Conservation (phyloP, 2,329 filamentous ascomycete species). For the Botrytis squamosa region DNA sequence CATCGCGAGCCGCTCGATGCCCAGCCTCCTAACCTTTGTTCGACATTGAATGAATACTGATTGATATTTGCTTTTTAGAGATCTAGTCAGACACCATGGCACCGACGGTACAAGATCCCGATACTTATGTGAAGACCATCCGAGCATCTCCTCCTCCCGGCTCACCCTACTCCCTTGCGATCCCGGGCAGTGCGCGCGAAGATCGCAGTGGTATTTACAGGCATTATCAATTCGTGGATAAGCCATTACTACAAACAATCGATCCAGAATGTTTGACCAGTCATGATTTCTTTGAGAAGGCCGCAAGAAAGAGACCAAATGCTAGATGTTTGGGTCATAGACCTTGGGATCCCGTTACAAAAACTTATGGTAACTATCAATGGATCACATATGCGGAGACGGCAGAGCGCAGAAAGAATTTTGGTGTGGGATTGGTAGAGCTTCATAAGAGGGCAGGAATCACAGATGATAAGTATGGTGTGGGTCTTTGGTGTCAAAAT, state of each 20-base stretch:
- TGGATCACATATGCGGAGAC: conserved; percentile 84
- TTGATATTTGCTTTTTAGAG: not conserved
- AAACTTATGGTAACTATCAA: conserved; percentile 71
- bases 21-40: not conserved
- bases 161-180: conserved; percentile 69
- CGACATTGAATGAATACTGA: not conserved
- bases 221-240: conserved; percentile 74
- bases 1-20: not conserved
- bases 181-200: conserved; percentile 72
- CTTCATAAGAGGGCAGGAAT: conserved; percentile 73
- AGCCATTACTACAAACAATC: conserved; percentile 66
- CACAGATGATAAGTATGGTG: conserved; percentile 63
- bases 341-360: conserved; percentile 71
- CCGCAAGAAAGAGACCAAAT: conserved; percentile 61
- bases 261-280: conserved; percentile 70
- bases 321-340: conserved; percentile 76
- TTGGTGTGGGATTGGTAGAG: conserved; percentile 82
- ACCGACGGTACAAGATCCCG: conserved; percentile 30
- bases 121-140: conserved; percentile 31
- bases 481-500: conserved; percentile 86
- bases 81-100: conserved; percentile 29
- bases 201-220: conserved; percentile 77
- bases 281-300: conserved; percentile 77
- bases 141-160: conserved; percentile 36
- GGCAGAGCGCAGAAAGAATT: conserved; percentile 74